Conservation (phyloP, 1,284 basidiomycete genomes). For the Caloboletus firmus region DNA sequence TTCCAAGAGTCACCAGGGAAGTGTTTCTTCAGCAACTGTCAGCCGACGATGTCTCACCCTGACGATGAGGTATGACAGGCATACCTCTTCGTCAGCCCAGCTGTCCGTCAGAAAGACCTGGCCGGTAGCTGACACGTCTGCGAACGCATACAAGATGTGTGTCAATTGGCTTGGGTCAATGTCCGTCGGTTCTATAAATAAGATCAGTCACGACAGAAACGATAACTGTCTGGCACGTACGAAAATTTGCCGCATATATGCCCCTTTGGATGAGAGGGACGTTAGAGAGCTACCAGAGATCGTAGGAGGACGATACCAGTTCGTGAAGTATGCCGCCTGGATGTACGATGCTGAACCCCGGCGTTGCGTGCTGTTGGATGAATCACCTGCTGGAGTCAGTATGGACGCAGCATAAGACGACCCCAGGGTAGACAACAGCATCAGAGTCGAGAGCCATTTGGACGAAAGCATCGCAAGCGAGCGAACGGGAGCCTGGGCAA, state of each 20-base stretch:
- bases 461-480: not conserved
- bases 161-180: conserved; percentile 58
- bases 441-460: conserved; percentile 9
- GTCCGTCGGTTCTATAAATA: conserved; percentile 56
- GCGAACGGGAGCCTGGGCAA: not conserved
- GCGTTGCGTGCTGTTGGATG: conserved; percentile 38
- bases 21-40: conserved; percentile 51
- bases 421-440: conserved; percentile 11
- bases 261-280: conserved; percentile 49
- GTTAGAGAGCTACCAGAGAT: not conserved
- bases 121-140: conserved; percentile 74
- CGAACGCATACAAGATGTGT: conserved; percentile 86
- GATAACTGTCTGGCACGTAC: conserved; percentile 39
- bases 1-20: conserved; percentile 62
- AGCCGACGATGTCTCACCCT: not conserved
- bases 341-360: conserved; percentile 52
- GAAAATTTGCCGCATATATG: conserved; percentile 81
- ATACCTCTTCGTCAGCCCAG: conserved; percentile 81
- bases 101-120: conserved; percentile 71
- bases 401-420: conserved; percentile 12
- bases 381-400: not conserved
- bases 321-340: conserved; percentile 65
- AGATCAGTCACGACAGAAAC: conserved; percentile 12
- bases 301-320: conserved; percentile 45
- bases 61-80: conserved; percentile 6